Percentiles rank a stretch among this genome's conserved stretches.
Conservation (phyloP, 352 stramenopile species). For the Albugo candida region DNA sequence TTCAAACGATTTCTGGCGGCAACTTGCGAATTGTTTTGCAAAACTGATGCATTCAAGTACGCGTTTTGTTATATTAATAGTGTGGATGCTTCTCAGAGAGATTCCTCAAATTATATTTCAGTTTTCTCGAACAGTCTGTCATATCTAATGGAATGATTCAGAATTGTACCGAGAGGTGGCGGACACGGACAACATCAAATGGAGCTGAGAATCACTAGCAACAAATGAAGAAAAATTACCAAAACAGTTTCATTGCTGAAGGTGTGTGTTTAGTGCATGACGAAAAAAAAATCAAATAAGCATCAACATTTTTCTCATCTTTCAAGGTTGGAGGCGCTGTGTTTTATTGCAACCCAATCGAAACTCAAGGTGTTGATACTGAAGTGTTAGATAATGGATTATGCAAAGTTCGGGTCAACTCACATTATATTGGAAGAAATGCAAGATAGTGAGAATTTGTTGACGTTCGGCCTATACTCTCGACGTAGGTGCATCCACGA, state of each 20-base stretch:
- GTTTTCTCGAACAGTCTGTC: too few species aligned
- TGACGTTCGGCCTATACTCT: too few species aligned
- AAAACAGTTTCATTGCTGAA: conserved; percentile 13
- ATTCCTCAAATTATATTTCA: too few species aligned
- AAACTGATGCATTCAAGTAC: too few species aligned
- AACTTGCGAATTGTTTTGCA: too few species aligned
- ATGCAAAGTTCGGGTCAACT: conserved; percentile 39
- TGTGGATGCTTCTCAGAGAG: too few species aligned
- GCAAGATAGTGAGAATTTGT: too few species aligned
- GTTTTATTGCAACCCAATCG: conserved; percentile 64
- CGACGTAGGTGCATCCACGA: too few species aligned
- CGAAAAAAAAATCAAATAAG: background rate
- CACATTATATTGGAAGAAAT: too few species aligned
- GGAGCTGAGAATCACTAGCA: conserved; percentile 29
- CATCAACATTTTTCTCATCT: conserved; percentile 13
- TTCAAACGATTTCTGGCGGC: too few species aligned
- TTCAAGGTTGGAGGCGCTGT: conserved; percentile 25
- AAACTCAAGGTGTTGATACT: conserved; percentile 69
- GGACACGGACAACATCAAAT: conserved; percentile 36
- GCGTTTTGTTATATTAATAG: too few species aligned
- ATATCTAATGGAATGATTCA: conserved; percentile 57
- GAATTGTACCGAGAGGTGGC: conserved; percentile 63
- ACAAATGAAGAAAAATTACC: conserved; percentile 67
- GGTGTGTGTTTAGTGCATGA: background rate
- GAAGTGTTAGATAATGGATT: conserved; percentile 36